These are phyloP conservation scores for Leucaena leucocephala DNA, from an alignment of 306 rosid species.

Conservation along the genomic window DNA sequence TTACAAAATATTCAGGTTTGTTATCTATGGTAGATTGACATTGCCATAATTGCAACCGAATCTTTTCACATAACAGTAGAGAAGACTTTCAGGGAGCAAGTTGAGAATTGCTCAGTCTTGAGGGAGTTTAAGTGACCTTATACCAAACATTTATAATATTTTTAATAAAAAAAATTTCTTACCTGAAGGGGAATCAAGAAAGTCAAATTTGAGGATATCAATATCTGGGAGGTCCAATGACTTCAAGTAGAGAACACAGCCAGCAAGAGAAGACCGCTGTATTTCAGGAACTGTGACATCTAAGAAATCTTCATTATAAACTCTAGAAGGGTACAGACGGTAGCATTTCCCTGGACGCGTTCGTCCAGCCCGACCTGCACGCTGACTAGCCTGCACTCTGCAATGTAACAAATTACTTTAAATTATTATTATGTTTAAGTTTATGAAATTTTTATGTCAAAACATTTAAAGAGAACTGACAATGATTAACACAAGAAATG, in stretches of 20 bases:
- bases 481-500: slow-evolving; percentile 13
- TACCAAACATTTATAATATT: not conserved
- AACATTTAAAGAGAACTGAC: not conserved
- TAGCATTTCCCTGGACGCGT: slow-evolving; percentile 97
- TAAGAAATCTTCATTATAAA: slow-evolving; percentile 74
- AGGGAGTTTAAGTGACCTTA: slow-evolving; percentile 15
- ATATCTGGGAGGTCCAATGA: slow-evolving; percentile 93
- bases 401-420: slow-evolving; percentile 32
- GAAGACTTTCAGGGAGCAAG: slow-evolving; percentile 11
- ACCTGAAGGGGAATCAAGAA: slow-evolving; percentile 89
- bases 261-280: slow-evolving; percentile 92
- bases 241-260: slow-evolving; percentile 94
- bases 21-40: not conserved
- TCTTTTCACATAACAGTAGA: not conserved
- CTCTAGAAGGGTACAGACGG: slow-evolving; percentile 71
- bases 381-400: slow-evolving; percentile 98
- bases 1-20: not conserved
- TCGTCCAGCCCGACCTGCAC: slow-evolving; percentile 98
- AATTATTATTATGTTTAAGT: slow-evolving; percentile 1
- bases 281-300: slow-evolving; percentile 97
- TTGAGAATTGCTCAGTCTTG: slow-evolving; percentile 24
- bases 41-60: not conserved
- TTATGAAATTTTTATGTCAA: not conserved
- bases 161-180: slow-evolving; percentile 35
- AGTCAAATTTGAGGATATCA: slow-evolving; percentile 90